Evolutionary conservation across 2,329 filamentous ascomycete species (phyloP).

Genomic region (Botrytis tulipae): DNA sequence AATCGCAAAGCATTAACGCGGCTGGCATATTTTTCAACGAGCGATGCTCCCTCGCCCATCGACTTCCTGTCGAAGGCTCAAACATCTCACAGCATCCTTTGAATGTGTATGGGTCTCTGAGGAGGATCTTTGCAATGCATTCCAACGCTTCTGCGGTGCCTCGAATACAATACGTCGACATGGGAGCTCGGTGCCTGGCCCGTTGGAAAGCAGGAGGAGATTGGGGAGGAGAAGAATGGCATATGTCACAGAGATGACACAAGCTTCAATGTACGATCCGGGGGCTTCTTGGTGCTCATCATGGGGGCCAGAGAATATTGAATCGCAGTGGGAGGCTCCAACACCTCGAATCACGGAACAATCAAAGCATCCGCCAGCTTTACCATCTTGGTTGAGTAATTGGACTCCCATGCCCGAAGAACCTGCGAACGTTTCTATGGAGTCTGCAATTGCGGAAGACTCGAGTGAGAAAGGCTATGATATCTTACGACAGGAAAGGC

Average conservation of each 20-base stretch:
- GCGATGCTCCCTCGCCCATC: slow-evolving; percentile 49
- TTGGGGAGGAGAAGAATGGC: slow-evolving; percentile 39
- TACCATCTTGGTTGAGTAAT: slow-evolving; percentile 31
- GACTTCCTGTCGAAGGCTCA: slow-evolving; percentile 51
- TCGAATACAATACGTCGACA: slow-evolving; percentile 37
- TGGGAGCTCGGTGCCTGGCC: slow-evolving; percentile 40
- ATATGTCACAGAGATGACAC: slow-evolving; percentile 30
- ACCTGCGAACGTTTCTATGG: neutral
- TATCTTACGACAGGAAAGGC: neutral
- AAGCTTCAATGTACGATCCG: slow-evolving; percentile 24
- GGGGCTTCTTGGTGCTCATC: slow-evolving; percentile 30
- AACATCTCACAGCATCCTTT: slow-evolving; percentile 40
- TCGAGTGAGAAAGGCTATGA: neutral
- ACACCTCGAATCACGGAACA: slow-evolving; percentile 22
- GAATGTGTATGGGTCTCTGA: slow-evolving; percentile 61
- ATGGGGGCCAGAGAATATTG: slow-evolving; percentile 29
- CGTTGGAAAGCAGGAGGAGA: slow-evolving; percentile 38
- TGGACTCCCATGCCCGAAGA: slow-evolving; percentile 20
- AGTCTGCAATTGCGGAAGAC: neutral
- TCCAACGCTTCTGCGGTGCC: slow-evolving; percentile 46
- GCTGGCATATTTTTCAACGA: slow-evolving; percentile 23
- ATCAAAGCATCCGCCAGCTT: neutral
- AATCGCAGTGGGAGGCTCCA: slow-evolving; percentile 39
- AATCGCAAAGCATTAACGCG: slow-evolving; percentile 8
- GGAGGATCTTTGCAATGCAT: slow-evolving; percentile 50